phyloP scores from a whole-genome alignment of 306 rosid species.

The Dryas octopetala region DNA sequence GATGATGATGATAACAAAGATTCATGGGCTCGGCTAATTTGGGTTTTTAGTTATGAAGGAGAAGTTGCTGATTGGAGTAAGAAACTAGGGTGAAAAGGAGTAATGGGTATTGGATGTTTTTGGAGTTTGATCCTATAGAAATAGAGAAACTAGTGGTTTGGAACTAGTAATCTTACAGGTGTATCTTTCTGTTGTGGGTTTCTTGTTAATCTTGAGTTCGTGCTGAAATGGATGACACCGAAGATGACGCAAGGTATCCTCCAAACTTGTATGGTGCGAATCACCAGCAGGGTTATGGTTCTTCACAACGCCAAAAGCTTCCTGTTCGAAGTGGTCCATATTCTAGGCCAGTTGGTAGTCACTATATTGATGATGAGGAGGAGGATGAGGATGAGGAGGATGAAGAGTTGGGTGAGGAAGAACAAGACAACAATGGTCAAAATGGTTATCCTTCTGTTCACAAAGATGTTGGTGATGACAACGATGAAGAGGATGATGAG shows the following conservation, averaged over 20 bases:
- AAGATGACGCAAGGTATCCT: constrained; percentile 61
- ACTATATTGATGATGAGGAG: constrained; percentile 42
- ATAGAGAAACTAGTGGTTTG: constrained; percentile 8
- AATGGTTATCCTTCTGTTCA: constrained; percentile 33
- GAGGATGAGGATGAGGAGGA: constrained; percentile 49
- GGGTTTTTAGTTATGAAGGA: not conserved
- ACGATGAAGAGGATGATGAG: constrained; percentile 20
- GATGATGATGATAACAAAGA: not conserved
- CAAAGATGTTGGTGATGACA: constrained; percentile 26
- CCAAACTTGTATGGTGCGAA: constrained; percentile 39
- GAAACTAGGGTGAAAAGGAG: not conserved
- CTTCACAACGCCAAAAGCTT: constrained; percentile 40
- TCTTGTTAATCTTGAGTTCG: constrained; percentile 17
- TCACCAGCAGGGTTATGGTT: constrained; percentile 51
- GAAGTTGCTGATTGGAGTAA: constrained; percentile 1
- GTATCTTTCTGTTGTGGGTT: constrained; percentile 21
- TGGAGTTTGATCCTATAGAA: not conserved
- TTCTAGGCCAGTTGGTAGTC: constrained; percentile 38
- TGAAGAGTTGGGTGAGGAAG: constrained; percentile 46
- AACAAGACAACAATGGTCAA: constrained; percentile 50
- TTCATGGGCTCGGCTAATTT: constrained; percentile 2
- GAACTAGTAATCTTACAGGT: constrained; percentile 15
- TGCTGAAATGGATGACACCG: constrained; percentile 68
- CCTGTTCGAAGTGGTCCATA: constrained; percentile 41
- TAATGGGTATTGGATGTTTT: not conserved